phyloP scores from a whole-genome alignment of 1,139 yeast species.

The Saccharomyces hybrid region DNA sequence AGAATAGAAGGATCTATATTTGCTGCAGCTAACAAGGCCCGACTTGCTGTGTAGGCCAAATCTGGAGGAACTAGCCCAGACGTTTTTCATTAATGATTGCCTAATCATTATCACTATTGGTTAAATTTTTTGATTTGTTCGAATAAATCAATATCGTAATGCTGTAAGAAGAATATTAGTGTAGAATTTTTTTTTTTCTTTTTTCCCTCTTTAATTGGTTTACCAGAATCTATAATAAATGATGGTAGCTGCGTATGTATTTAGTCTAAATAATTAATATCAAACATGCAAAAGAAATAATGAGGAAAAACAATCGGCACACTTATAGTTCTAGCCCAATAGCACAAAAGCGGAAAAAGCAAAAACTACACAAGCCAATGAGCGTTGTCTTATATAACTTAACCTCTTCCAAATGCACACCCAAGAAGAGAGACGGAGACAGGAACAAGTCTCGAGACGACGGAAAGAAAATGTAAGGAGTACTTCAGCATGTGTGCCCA shows the following conservation, averaged over 20 bases:
- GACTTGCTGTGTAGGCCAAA: not conserved
- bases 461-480: not conserved
- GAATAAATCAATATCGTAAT: not conserved
- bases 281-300: not conserved
- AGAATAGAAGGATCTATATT: not conserved
- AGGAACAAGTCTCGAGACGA: not conserved
- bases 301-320: not conserved
- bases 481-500: not conserved
- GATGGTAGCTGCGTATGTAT: not conserved
- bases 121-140: not conserved
- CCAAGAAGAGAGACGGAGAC: not conserved
- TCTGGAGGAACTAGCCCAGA: not conserved
- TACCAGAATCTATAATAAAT: not conserved
- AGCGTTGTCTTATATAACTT: not conserved
- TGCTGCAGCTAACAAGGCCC: not conserved
- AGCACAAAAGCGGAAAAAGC: not conserved
- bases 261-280: not conserved
- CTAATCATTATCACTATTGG: not conserved
- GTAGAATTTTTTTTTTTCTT: not conserved
- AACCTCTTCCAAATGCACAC: not conserved
- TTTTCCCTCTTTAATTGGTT: not conserved
- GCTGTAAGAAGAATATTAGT: not conserved
- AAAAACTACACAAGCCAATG: not conserved
- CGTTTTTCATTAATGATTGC: not conserved
- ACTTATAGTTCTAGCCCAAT: not conserved